These are phyloP conservation scores for Penicillium sp. DNA, from an alignment of 2,329 filamentous ascomycete species.

Conservation along the genomic window DNA sequence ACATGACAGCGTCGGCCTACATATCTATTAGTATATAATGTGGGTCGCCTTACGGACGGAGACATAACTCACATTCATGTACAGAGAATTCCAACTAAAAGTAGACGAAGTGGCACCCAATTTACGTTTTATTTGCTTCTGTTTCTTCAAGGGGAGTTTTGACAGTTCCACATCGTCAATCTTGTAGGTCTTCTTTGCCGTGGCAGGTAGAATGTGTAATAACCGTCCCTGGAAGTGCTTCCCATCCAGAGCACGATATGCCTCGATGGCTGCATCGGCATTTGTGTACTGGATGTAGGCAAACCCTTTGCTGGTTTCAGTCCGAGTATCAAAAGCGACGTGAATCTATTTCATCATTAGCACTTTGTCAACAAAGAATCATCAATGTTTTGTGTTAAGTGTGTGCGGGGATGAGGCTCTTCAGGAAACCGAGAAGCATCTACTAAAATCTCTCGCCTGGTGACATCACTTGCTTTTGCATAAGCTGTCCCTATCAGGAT, in stretches of 20 bases:
- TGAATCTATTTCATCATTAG: conserved; percentile 67
- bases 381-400: conserved; percentile 19
- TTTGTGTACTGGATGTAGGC: conserved; percentile 76
- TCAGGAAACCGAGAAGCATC: conserved; percentile 92
- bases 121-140: conserved; percentile 82
- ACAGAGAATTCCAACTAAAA: conserved; percentile 99
- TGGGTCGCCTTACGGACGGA: neutral
- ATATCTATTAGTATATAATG: conserved; percentile 16
- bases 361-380: conserved; percentile 19
- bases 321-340: conserved; percentile 64
- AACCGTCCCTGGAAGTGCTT: conserved; percentile 88
- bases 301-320: conserved; percentile 78
- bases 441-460: conserved; percentile 98
- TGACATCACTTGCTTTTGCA: conserved; percentile 86
- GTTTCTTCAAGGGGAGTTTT: conserved; percentile 89
- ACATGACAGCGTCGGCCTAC: conserved; percentile 75
- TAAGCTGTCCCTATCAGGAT: conserved; percentile 99
- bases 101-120: conserved; percentile 67
- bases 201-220: conserved; percentile 80
- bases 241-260: conserved; percentile 74
- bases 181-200: conserved; percentile 71
- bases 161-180: conserved; percentile 85
- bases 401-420: conserved; percentile 32
- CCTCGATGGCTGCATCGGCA: conserved; percentile 65
- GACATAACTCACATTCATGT: conserved; percentile 69